Conservation (phyloP, 2,329 filamentous ascomycete species). For the Paraphoma chrysanthemicola region DNA sequence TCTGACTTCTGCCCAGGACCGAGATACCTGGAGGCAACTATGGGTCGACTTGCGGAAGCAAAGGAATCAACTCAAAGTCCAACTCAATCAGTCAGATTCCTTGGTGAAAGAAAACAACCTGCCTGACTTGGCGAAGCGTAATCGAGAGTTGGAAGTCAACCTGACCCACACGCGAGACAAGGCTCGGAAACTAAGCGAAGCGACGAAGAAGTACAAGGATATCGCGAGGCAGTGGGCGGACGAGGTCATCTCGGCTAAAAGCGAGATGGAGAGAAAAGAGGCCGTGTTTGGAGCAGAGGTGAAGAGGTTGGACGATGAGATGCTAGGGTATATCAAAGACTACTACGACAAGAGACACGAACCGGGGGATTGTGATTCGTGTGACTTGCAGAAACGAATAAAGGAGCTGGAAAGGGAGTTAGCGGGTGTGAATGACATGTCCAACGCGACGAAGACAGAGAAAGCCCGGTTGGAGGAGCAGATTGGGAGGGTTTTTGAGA, state of each 20-base stretch:
- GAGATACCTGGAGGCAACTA: not conserved
- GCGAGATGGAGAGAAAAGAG: constrained; percentile 1
- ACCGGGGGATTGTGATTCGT: constrained; percentile 7
- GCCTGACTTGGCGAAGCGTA: not conserved
- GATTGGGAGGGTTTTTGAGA: not conserved
- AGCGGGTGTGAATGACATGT: not conserved
- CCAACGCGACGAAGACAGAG: not conserved
- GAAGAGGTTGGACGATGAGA: constrained; percentile 3
- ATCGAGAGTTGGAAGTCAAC: not conserved
- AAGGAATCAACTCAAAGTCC: not conserved
- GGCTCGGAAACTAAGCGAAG: too few species aligned
- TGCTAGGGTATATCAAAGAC: constrained; percentile 10
- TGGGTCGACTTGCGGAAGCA: not conserved
- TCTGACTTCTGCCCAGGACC: not conserved
- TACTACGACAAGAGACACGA: constrained; percentile 15
- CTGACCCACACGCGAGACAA: too few species aligned
- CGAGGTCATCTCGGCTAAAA: constrained; percentile 2
- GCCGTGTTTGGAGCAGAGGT: constrained; percentile 2
- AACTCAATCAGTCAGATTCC: not conserved
- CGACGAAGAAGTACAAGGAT: too few species aligned
- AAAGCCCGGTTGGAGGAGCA: constrained; percentile 5
- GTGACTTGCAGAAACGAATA: constrained; percentile 8
- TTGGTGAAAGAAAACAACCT: not conserved
- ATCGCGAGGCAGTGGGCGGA: not conserved
- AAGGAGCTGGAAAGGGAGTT: constrained; percentile 4